A percentile compares a stretch with the other conserved stretches of the same genome.
Conservation (phyloP, 2,329 filamentous ascomycete genomes). For the Penicillium expansum region DNA sequence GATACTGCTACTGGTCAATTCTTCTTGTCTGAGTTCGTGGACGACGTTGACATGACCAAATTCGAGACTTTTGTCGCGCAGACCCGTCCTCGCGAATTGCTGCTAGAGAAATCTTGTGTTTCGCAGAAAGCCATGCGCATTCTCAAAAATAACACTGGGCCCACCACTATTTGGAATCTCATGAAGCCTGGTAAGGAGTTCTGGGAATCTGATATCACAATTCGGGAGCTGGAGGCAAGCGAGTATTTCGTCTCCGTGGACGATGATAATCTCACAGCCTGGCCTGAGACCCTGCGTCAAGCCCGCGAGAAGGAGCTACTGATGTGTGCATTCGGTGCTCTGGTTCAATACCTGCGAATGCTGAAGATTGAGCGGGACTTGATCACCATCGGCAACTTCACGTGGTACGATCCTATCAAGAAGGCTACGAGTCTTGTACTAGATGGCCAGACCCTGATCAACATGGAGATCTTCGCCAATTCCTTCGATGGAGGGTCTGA, state of each 20-base stretch:
- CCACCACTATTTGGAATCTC: slow-evolving; percentile 93
- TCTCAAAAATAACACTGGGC: slow-evolving; percentile 90
- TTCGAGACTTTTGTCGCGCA: slow-evolving; percentile 97
- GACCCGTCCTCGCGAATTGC: slow-evolving; percentile 79
- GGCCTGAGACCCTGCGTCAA: slow-evolving; percentile 73
- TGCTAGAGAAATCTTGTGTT: slow-evolving; percentile 82
- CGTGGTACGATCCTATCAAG: slow-evolving; percentile 87
- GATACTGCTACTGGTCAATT: slow-evolving; percentile 96
- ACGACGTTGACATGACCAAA: slow-evolving; percentile 90
- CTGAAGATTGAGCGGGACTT: slow-evolving; percentile 87
- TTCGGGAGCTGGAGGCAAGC: slow-evolving; percentile 74
- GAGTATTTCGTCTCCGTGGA: slow-evolving; percentile 71
- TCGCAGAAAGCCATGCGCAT: slow-evolving; percentile 90
- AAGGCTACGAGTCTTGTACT: slow-evolving; percentile 86
- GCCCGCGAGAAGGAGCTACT: slow-evolving; percentile 73
- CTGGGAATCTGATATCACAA: slow-evolving; percentile 78
- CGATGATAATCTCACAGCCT: slow-evolving; percentile 60
- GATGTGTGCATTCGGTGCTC: slow-evolving; percentile 87
- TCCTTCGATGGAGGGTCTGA: slow-evolving; percentile 80
- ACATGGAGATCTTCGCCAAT: slow-evolving; percentile 96
- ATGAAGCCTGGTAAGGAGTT: slow-evolving; percentile 86
- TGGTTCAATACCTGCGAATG: slow-evolving; percentile 80
- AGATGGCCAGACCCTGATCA: slow-evolving; percentile 94
- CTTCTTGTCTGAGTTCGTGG: slow-evolving; percentile 84
- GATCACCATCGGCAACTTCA: slow-evolving; percentile 86